Conservation (phyloP, 2,329 filamentous ascomycete genomes). For the Xylariales sp. region DNA sequence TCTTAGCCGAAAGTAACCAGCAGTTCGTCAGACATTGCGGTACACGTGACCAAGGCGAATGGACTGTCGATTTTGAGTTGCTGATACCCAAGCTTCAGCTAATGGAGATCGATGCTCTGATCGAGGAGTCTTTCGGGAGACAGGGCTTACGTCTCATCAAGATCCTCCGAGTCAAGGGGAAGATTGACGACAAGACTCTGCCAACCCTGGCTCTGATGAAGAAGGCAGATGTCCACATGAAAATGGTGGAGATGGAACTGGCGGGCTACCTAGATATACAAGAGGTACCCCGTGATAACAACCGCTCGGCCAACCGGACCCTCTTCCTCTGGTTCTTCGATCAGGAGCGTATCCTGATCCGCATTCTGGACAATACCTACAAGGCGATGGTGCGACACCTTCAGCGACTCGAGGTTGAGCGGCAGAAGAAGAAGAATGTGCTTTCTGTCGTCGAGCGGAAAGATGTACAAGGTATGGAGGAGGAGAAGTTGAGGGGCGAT, state of each 20-base stretch:
- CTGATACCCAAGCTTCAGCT: slow-evolving; percentile 69
- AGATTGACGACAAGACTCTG: slow-evolving; percentile 89
- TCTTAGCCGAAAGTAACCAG: slow-evolving; percentile 65
- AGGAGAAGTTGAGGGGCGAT: slow-evolving; percentile 69
- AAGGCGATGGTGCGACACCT: slow-evolving; percentile 84
- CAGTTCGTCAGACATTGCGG: slow-evolving; percentile 66
- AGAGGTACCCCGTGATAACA: slow-evolving; percentile 86
- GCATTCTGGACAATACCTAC: slow-evolving; percentile 77
- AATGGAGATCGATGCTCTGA: slow-evolving; percentile 74
- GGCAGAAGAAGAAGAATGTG: slow-evolving; percentile 64
- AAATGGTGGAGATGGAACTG: slow-evolving; percentile 81
- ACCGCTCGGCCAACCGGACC: slow-evolving; percentile 74
- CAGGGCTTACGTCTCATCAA: slow-evolving; percentile 78
- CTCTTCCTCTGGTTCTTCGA: slow-evolving; percentile 94
- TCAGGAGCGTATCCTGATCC: slow-evolving; percentile 61
- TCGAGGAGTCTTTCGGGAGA: slow-evolving; percentile 71
- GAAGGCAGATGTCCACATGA: slow-evolving; percentile 77
- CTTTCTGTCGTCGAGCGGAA: slow-evolving; percentile 78
- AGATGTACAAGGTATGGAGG: slow-evolving; percentile 80
- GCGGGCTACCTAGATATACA: slow-evolving; percentile 86
- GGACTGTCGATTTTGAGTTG: slow-evolving; percentile 77
- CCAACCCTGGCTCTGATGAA: slow-evolving; percentile 77
- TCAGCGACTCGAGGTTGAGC: slow-evolving; percentile 74
- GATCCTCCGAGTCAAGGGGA: slow-evolving; percentile 81
- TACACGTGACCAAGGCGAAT: slow-evolving; percentile 61